phyloP scores from a whole-genome alignment of 225 moss, liverwort and hornwort genomes.

The Rhytidiadelphus loreus region DNA sequence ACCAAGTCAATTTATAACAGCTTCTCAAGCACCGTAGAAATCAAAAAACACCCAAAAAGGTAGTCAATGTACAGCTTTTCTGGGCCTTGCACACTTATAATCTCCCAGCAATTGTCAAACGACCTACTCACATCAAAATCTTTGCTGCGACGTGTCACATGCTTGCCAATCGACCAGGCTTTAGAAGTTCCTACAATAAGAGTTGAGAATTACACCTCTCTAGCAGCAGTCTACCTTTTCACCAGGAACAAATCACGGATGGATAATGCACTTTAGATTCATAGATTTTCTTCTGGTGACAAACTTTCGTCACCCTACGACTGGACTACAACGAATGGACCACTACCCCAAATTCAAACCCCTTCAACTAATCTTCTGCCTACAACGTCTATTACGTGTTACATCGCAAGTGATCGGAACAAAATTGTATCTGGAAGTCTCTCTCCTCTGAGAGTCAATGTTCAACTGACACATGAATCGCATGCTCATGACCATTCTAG shows the following conservation, averaged over 20 bases:
- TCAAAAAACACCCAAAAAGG: background rate
- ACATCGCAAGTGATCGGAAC: slow-evolving; percentile 16
- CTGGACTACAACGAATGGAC: background rate
- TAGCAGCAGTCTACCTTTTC: background rate
- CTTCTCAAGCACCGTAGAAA: slow-evolving; percentile 5
- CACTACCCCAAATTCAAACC: slow-evolving; percentile 8
- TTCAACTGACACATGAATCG: slow-evolving; percentile 8
- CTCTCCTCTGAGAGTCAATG: background rate
- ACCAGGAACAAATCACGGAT: slow-evolving; percentile 1
- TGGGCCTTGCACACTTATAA: background rate
- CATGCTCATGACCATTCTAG: background rate
- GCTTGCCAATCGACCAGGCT: slow-evolving; percentile 5
- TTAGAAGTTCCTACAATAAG: slow-evolving; percentile 3
- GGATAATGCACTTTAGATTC: slow-evolving; percentile 9
- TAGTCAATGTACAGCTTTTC: slow-evolving; percentile 10
- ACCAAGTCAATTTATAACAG: slow-evolving; percentile 18
- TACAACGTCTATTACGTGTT: slow-evolving; percentile 9
- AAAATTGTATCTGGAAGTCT: slow-evolving; percentile 23
- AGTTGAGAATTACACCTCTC: slow-evolving; percentile 5
- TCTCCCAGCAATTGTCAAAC: slow-evolving; percentile 11
- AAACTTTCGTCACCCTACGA: slow-evolving; percentile 3
- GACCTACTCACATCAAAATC: slow-evolving; percentile 20
- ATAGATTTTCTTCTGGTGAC: slow-evolving; percentile 3
- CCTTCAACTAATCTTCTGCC: slow-evolving; percentile 7
- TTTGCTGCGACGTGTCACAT: background rate